Percentiles rank a stretch among this genome's conserved stretches.
Evolutionary conservation across 1,284 basidiomycete species (phyloP).

Genomic region (Apiotrichum laibachii): DNA sequence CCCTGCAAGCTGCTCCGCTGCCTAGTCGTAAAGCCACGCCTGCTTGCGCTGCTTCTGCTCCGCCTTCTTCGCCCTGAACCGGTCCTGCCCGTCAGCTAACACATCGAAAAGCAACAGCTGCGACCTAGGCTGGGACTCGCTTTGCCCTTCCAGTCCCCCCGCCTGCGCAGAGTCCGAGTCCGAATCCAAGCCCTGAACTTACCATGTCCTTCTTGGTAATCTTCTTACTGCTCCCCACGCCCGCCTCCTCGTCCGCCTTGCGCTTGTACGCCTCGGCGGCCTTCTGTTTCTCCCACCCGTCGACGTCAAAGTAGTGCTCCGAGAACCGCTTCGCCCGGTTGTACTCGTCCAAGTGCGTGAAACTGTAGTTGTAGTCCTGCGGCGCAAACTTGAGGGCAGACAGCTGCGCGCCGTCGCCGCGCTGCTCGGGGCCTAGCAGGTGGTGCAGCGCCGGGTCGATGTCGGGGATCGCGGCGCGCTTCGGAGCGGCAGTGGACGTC

Average conservation of each 20-base stretch:
- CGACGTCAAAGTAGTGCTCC: conserved; percentile 82
- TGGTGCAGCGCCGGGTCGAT: conserved; percentile 81
- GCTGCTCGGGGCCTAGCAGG: conserved; percentile 67
- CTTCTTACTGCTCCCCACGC: conserved; percentile 56
- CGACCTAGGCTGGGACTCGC: background rate
- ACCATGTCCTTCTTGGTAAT: conserved; percentile 85
- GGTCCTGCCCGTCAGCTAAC: conserved; percentile 63
- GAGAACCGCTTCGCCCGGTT: conserved; percentile 81
- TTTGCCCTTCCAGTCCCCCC: background rate
- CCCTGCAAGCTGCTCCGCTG: background rate
- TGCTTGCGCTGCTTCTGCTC: conserved; percentile 81
- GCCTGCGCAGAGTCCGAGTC: conserved; percentile 1
- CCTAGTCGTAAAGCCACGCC: conserved; percentile 76
- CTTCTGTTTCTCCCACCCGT: conserved; percentile 70
- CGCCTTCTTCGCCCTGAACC: conserved; percentile 79
- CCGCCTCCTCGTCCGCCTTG: conserved; percentile 59
- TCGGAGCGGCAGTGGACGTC: background rate
- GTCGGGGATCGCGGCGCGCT: conserved; percentile 51
- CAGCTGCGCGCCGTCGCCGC: conserved; percentile 51
- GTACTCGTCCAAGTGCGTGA: conserved; percentile 74
- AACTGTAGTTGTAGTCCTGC: conserved; percentile 55
- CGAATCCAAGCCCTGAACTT: conserved; percentile 49
- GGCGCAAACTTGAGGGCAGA: conserved; percentile 62
- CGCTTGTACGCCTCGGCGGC: conserved; percentile 57
- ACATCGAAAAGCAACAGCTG: too few species aligned